These are phyloP conservation scores for Ilyonectria destructans DNA, from an alignment of 2,329 filamentous ascomycete genomes.

Conservation along the genomic window DNA sequence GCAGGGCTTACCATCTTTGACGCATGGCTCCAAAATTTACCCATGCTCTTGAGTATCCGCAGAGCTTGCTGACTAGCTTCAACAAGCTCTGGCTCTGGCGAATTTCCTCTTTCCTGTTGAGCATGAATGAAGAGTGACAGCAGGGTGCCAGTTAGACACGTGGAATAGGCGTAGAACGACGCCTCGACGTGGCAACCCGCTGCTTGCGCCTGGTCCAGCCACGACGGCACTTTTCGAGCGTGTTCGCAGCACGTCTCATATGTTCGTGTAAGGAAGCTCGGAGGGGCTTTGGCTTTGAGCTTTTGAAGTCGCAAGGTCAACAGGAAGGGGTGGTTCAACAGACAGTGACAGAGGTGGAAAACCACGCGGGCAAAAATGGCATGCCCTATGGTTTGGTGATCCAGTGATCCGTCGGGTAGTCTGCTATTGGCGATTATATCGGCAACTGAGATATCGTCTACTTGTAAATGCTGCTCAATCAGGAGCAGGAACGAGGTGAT, in stretches of 20 bases:
- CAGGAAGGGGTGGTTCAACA: constrained; percentile 64
- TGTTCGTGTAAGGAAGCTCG: constrained; percentile 27
- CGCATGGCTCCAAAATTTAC: constrained; percentile 29
- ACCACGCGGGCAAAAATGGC: constrained; percentile 19
- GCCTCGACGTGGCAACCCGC: constrained; percentile 26
- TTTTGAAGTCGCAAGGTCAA: constrained; percentile 48
- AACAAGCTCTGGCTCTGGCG: background rate
- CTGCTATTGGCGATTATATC: background rate
- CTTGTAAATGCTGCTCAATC: constrained; percentile 9
- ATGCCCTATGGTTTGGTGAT: constrained; percentile 21
- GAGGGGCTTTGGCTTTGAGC: constrained; percentile 44
- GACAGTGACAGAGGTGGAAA: constrained; percentile 51
- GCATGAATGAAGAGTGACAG: constrained; percentile 21
- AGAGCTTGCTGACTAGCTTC: constrained; percentile 20
- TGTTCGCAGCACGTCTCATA: constrained; percentile 20
- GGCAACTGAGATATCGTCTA: background rate
- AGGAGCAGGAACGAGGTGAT: constrained; percentile 10
- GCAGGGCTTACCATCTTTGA: constrained; percentile 32
- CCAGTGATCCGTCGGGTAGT: constrained; percentile 56
- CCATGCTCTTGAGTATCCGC: constrained; percentile 18
- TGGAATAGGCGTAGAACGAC: constrained; percentile 33
- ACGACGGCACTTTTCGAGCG: constrained; percentile 17
- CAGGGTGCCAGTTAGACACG: constrained; percentile 23
- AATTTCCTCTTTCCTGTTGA: background rate
- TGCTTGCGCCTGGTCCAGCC: constrained; percentile 9